Base-by-base conservation (phyloP, 805 yeast genomes). In the Kodamaea fukazawae region DNA sequence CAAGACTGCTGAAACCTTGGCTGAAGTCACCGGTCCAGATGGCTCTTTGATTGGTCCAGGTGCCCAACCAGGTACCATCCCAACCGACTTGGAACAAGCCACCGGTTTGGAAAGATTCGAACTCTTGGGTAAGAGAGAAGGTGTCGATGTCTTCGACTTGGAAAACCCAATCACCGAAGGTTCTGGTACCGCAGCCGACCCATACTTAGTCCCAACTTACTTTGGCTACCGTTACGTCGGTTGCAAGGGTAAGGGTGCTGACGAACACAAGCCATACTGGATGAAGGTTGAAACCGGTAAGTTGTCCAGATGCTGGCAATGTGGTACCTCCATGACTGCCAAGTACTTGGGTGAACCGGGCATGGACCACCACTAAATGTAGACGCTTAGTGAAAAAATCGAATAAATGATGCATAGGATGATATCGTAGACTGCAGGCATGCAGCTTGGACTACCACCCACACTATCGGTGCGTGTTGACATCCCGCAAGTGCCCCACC, bases 21-120 rank as follows among this genome's bases (percentile, higher is more conserved):
- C 83, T 42, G 95, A 91, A 64, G 95, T 91, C 53, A 75, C 79
- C 38, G 88, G 87, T 59, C 77, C 81, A 37, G 72, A 64, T 51
- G 79, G 76, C 50, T 75, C 88, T 41, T 78, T 91, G 65, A 78
- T 89, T 53, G 96, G 97, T 66, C 81, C 85, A 41, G 98, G 97
- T 79, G 96, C 96, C 50, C 67, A 73, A 52, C 76, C 78, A 53
- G 95, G 91, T 52, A 74, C 83, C 36, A 83, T 93, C 60, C 97
- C 98, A 65, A 81, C 96, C 45, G 96, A 90, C 67, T 63, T 86
- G 52, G 96, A 93, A 59, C 98, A 91, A 75, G 89, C 97, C 57
- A 93, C 99, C 37, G 99, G 99, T 85, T 75, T 91, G 61, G 98
- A 86, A 71, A 89, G 99, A 81, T 76, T 90, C 53, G 99, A 93